Base-by-base conservation (phyloP, 2,329 filamentous ascomycete genomes). In the Amylocarpus encephaloides region DNA sequence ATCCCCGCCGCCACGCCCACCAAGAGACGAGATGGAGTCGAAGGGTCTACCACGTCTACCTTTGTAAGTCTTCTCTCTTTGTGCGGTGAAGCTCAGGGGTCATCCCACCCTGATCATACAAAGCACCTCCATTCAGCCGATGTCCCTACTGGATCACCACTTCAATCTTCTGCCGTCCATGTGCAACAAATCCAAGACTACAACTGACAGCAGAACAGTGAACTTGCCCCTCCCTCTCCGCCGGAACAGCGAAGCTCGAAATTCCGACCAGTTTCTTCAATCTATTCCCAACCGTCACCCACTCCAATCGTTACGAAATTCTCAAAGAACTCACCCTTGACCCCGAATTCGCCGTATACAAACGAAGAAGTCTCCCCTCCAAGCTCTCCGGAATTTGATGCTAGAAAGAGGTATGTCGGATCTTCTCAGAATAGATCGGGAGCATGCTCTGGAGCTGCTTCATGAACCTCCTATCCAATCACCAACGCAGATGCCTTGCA, bases 231-330 rank as follows among this genome's bases (percentile, higher is more conserved):
- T 50, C 53, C 54, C 15, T 41, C 51, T 13, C 43, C 41, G 40
- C 51, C 54, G 26, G 46, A 51, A 38, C 40, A 51, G 42, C 49
- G 44, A 48, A 53, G 58, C 51, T 66, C 69, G 32, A 64, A 62
- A 47, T 69, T 68, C 54, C 74, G 76, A 36, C 74, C 76, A n/a
- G 58, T 71, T 6, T 84, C 82, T 30, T 85, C 83, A 13, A 58
- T 82, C 42, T 85, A 86, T 64, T 80, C 81, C 41, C 74, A 78
- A 63, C 74, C 71, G 40, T 79, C 73, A 53, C 73, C 74, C 12
- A 55, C 49, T 43, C 44, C 58, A 41, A 49, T 53, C 7, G 43
- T 52, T 42, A 57, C 59, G 38, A 52, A 52, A 16, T 60, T 62
- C 47, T 51, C 54, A 11, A 51, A 66, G 50, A 66, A 67, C 43